Conservation (phyloP, 768 basidiomycete genomes). For the Tylopilus felleus region DNA sequence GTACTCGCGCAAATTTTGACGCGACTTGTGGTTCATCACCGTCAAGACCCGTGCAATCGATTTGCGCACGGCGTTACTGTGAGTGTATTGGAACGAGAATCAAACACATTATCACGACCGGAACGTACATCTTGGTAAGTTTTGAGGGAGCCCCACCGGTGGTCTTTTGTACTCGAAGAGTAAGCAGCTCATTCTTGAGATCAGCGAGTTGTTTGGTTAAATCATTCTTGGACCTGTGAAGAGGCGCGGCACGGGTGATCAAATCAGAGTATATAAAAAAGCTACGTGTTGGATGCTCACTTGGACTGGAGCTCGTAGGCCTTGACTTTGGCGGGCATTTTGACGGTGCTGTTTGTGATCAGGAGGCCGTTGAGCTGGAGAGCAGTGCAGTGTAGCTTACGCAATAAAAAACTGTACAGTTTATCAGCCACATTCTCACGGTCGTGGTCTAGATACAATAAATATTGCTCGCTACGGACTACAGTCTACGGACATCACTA, state of each 20-base stretch:
- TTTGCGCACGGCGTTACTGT: conserved; percentile 95
- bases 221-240: conserved; percentile 88
- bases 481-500: too few species aligned
- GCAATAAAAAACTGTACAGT: conserved; percentile 37
- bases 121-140: conserved; percentile 92
- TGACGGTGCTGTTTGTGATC: conserved; percentile 35
- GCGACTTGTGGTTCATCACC: conserved; percentile 97
- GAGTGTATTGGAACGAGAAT: not conserved
- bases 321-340: conserved; percentile 91
- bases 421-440: conserved; percentile 43
- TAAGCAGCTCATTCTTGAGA: conserved; percentile 92
- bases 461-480: not conserved
- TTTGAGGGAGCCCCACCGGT: conserved; percentile 94
- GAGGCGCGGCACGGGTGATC: conserved; percentile 6
- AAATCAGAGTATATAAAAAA: not conserved
- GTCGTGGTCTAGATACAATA: too few species aligned
- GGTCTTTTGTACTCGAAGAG: conserved; percentile 96
- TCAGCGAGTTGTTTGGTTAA: conserved; percentile 90
- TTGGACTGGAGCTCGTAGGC: conserved; percentile 96
- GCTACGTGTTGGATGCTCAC: conserved; percentile 42
- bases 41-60: conserved; percentile 97
- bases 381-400: conserved; percentile 29
- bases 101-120: not conserved
- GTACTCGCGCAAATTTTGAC: conserved; percentile 94
- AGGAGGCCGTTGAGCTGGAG: conserved; percentile 32